A percentile compares a stretch with the other conserved stretches of the same genome.
Conservation (phyloP, 345 rosid species). For the Heritiera fomes region DNA sequence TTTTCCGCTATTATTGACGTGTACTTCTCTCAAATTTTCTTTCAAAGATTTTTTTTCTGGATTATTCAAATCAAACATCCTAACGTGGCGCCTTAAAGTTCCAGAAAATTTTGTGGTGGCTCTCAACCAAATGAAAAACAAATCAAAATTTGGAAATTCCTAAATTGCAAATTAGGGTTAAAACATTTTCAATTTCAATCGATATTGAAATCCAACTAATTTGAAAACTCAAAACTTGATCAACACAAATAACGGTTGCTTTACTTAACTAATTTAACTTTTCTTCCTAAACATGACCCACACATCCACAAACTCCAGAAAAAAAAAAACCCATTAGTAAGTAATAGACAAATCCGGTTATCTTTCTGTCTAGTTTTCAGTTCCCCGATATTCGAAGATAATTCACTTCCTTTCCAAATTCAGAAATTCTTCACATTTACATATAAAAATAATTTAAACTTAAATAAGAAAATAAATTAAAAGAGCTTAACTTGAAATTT, state of each 20-base stretch:
- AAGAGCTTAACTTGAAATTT: conserved; percentile 17
- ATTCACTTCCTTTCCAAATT: neutral
- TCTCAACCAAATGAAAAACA: neutral
- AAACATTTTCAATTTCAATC: neutral
- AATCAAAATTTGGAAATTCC: neutral
- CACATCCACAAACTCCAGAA: too few relatives aligned
- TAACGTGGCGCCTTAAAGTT: neutral
- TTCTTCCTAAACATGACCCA: too few relatives aligned
- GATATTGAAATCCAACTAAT: too few relatives aligned
- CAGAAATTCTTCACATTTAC: neutral
- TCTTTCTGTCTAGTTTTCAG: neutral
- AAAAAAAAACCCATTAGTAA: too few relatives aligned
- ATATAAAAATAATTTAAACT: neutral
- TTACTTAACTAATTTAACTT: too few relatives aligned
- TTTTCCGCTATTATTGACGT: too few relatives aligned
- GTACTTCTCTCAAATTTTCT: too few relatives aligned
- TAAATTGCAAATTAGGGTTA: neutral
- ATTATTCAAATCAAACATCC: too few relatives aligned
- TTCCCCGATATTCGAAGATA: neutral
- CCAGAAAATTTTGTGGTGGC: neutral
- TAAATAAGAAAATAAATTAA: neutral
- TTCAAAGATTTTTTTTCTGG: too few relatives aligned
- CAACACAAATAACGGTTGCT: too few relatives aligned
- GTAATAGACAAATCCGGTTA: neutral
- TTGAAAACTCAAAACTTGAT: too few relatives aligned